Conservation (phyloP, 495 filamentous ascomycete genomes). For the Penicillium soppii region DNA sequence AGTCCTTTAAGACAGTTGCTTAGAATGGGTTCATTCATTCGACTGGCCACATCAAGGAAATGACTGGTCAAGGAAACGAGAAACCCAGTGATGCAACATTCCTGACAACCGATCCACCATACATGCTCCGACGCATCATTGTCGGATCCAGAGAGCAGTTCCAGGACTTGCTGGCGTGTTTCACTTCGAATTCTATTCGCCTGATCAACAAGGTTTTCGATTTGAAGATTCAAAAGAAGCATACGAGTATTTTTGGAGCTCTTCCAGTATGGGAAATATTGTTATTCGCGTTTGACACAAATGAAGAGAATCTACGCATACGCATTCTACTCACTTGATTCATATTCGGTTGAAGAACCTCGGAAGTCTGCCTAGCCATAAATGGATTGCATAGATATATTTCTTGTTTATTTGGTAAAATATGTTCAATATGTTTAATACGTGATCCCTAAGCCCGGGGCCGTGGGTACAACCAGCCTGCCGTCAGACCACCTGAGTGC, state of each 20-base stretch:
- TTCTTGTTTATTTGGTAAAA: background rate
- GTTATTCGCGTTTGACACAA: conserved; percentile 27
- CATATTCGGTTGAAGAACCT: no score
- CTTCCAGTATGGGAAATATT: conserved; percentile 30
- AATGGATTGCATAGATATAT: conserved; percentile 6
- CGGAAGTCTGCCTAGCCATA: conserved; percentile 1
- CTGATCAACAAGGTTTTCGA: conserved; percentile 28
- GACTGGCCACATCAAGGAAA: conserved; percentile 35
- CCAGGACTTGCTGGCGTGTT: conserved; percentile 17
- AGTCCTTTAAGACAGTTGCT: conserved; percentile 39
- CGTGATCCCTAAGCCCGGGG: background rate
- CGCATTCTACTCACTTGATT: no score
- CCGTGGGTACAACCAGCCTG: background rate
- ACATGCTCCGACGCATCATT: conserved; percentile 26
- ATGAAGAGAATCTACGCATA: no score
- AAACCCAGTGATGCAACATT: conserved; percentile 6
- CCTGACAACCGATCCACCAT: conserved; percentile 6
- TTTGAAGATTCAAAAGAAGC: conserved; percentile 26
- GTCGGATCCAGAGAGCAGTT: conserved; percentile 20
- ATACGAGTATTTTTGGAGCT: conserved; percentile 18
- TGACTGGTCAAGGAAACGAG: background rate
- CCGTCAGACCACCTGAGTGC: background rate
- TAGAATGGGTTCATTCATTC: conserved; percentile 45
- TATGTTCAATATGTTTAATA: background rate
- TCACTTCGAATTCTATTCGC: conserved; percentile 7